Conservation (phyloP, 139 green algal species). For the Picochlorum sp. region DNA sequence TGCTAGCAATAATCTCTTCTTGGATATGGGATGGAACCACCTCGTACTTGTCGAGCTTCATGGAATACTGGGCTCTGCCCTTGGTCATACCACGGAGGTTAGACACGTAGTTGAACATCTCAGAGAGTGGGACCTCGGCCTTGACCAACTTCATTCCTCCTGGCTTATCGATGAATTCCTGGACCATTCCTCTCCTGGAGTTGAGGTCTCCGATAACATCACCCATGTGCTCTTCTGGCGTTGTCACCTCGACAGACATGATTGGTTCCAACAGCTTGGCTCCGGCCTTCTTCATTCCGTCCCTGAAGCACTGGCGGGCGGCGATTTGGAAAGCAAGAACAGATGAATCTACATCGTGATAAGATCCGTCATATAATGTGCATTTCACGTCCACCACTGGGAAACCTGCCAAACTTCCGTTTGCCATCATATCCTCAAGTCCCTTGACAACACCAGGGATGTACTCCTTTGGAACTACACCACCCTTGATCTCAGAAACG, state of each 20-base stretch:
- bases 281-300: slow-evolving; percentile 88
- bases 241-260: slow-evolving; percentile 96
- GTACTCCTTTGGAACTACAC: slow-evolving; percentile 96
- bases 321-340: slow-evolving; percentile 98
- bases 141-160: slow-evolving; percentile 88
- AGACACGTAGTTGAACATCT: slow-evolving; percentile 98
- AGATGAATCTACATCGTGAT: slow-evolving; percentile 96
- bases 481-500: slow-evolving; percentile 93
- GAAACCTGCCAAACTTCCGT: slow-evolving; percentile 87
- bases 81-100: slow-evolving; percentile 92
- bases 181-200: slow-evolving; percentile 83
- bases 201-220: slow-evolving; percentile 98
- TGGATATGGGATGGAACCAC: slow-evolving; percentile 91
- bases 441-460: slow-evolving; percentile 94
- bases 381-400: slow-evolving; percentile 88
- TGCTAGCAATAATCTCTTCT: slow-evolving; percentile 60
- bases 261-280: slow-evolving; percentile 92
- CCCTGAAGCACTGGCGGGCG: slow-evolving; percentile 56
- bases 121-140: slow-evolving; percentile 79
- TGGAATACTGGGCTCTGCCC: slow-evolving; percentile 93
- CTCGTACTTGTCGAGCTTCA: slow-evolving; percentile 83
- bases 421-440: slow-evolving; percentile 90
- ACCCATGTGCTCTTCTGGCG: slow-evolving; percentile 93
- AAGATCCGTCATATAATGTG: slow-evolving; percentile 85
- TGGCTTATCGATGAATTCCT: slow-evolving; percentile 85